These are phyloP conservation scores for Colletotrichum orchidophilum DNA, from an alignment of 2,329 filamentous ascomycete species.

Conservation along the genomic window DNA sequence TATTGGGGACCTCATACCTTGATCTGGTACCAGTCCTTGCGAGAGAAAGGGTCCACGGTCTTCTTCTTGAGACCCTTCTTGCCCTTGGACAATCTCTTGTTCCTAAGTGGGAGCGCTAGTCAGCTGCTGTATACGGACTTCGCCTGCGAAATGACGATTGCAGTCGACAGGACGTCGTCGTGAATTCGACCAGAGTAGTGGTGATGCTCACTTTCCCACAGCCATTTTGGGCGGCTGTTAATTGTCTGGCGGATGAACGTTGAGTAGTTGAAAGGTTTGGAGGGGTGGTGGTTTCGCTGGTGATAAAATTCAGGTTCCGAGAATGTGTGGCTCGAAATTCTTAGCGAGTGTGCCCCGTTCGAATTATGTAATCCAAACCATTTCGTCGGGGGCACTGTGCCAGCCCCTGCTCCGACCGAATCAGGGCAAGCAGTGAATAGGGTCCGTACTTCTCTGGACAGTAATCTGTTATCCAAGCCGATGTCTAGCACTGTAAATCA, in stretches of 20 bases:
- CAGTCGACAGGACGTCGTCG: background rate
- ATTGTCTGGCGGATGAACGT: slow-evolving; percentile 54
- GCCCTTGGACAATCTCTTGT: slow-evolving; percentile 99
- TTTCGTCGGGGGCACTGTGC: background rate
- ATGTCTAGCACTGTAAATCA: background rate
- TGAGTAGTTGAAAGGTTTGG: slow-evolving; percentile 53
- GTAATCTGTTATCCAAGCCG: background rate
- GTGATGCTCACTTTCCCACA: slow-evolving; percentile 65
- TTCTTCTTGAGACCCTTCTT: slow-evolving; percentile 99
- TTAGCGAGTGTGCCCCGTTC: slow-evolving; percentile 34
- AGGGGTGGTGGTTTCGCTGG: slow-evolving; percentile 46
- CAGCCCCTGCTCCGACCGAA: slow-evolving; percentile 10
- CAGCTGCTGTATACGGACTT: slow-evolving; percentile 20
- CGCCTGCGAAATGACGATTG: slow-evolving; percentile 29
- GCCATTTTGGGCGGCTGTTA: slow-evolving; percentile 64
- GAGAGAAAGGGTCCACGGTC: slow-evolving; percentile 94
- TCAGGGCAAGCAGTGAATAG: background rate
- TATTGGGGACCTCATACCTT: slow-evolving; percentile 68
- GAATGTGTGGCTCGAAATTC: slow-evolving; percentile 40
- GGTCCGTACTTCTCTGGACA: background rate
- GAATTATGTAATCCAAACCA: slow-evolving; percentile 25
- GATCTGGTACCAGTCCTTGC: slow-evolving; percentile 99
- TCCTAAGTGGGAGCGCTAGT: slow-evolving; percentile 64
- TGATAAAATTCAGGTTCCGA: slow-evolving; percentile 43
- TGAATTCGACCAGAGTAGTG: background rate